Conservation (phyloP, 768 basidiomycete species). For the Boletellus ananiceps region DNA sequence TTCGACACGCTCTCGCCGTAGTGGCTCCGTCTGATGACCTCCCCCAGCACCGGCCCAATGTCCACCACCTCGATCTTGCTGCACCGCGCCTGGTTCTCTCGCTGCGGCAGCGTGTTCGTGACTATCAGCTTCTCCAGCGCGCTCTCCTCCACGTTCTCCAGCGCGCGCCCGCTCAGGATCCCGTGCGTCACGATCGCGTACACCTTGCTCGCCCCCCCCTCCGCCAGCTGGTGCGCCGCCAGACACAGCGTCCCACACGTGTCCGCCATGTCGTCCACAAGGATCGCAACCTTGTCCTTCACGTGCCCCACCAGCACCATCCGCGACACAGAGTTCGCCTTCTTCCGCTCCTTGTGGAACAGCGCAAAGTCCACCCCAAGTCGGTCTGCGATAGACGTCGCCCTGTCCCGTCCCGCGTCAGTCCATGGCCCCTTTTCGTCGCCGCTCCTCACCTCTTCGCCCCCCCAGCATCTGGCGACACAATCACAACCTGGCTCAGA, state of each 20-base stretch:
- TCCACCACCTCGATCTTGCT: slow-evolving; percentile 89
- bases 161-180: slow-evolving; percentile 86
- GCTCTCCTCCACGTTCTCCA: slow-evolving; percentile 66
- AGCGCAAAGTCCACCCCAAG: slow-evolving; percentile 96
- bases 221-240: slow-evolving; percentile 82
- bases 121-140: slow-evolving; percentile 92
- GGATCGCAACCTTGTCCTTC: slow-evolving; percentile 85
- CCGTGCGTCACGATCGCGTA: slow-evolving; percentile 96
- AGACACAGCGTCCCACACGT: slow-evolving; percentile 93
- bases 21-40: slow-evolving; percentile 93
- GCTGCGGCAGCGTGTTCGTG: slow-evolving; percentile 95
- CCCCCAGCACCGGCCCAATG: slow-evolving; percentile 90
- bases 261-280: slow-evolving; percentile 99
- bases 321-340: slow-evolving; percentile 89
- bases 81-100: slow-evolving; percentile 65
- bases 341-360: slow-evolving; percentile 99
- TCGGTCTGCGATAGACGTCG: slow-evolving; percentile 94
- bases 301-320: slow-evolving; percentile 96
- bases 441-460: slow-evolving; percentile 74
- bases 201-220: slow-evolving; percentile 82
- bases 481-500: slow-evolving; percentile 83
- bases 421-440: not conserved
- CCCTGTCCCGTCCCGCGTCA: slow-evolving; percentile 47
- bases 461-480: slow-evolving; percentile 96
- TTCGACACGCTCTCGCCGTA: slow-evolving; percentile 94